Evolutionary conservation across 805 yeast genomes (phyloP).

Genomic region (Saccharomycopsis selenospora): DNA sequence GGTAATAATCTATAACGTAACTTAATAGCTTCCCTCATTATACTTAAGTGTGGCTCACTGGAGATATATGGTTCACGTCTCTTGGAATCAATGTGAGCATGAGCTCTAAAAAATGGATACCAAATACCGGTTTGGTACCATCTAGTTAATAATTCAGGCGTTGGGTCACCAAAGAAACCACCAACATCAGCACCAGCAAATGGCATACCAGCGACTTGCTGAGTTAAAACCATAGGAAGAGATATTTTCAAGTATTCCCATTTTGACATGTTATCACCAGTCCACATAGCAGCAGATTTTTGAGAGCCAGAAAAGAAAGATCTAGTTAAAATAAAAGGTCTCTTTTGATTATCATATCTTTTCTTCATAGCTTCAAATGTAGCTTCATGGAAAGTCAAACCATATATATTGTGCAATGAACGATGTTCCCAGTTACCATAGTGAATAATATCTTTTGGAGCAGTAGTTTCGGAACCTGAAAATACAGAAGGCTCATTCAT

Average conservation of each 20-base stretch:
- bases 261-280: slow-evolving; percentile 90
- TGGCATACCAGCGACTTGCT: slow-evolving; percentile 79
- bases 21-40: slow-evolving; percentile 62
- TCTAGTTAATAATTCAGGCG: slow-evolving; percentile 68
- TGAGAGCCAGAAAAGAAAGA: slow-evolving; percentile 90
- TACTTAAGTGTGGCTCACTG: slow-evolving; percentile 62
- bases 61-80: slow-evolving; percentile 91
- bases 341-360: slow-evolving; percentile 41
- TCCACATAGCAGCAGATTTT: slow-evolving; percentile 90
- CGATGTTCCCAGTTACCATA: slow-evolving; percentile 83
- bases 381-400: slow-evolving; percentile 71
- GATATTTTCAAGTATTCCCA: slow-evolving; percentile 84
- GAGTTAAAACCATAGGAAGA: slow-evolving; percentile 80
- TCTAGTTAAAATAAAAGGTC: slow-evolving; percentile 87
- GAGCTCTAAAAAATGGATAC: slow-evolving; percentile 95
- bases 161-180: slow-evolving; percentile 91
- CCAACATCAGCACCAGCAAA: slow-evolving; percentile 96
- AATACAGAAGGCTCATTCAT: slow-evolving; percentile 98
- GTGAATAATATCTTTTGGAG: slow-evolving; percentile 77
- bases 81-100: slow-evolving; percentile 89
- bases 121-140: slow-evolving; percentile 97
- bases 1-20: slow-evolving; percentile 76
- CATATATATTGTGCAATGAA: slow-evolving; percentile 82
- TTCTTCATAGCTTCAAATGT: slow-evolving; percentile 59
- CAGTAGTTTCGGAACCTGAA: slow-evolving; percentile 88